phyloP scores from a whole-genome alignment of 2,329 filamentous ascomycete genomes.

The Penicillium carneum region DNA sequence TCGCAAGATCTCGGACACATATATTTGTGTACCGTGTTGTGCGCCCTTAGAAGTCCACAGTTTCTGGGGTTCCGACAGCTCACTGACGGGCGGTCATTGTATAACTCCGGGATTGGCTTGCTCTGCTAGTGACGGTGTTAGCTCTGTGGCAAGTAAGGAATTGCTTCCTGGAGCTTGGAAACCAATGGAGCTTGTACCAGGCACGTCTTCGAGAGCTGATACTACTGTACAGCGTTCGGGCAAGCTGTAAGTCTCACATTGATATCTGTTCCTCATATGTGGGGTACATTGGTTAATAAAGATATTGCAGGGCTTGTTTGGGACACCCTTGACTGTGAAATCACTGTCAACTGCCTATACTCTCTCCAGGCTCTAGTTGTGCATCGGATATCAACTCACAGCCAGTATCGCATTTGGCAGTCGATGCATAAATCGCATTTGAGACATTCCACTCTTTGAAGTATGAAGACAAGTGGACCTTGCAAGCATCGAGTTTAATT shows the following conservation, averaged over 20 bases:
- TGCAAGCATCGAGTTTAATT: neutral
- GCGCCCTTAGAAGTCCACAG: neutral
- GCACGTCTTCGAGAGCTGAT: neutral
- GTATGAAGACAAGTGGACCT: constrained; percentile 14
- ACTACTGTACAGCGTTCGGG: neutral
- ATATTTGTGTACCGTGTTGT: neutral
- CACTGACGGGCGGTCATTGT: neutral
- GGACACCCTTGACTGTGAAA: neutral
- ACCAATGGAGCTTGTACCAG: neutral
- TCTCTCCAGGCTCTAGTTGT: neutral
- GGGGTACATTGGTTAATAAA: neutral
- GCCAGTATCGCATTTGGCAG: neutral
- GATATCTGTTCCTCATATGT: neutral
- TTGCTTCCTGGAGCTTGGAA: neutral
- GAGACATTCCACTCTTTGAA: constrained; percentile 1
- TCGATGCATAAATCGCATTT: neutral
- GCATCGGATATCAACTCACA: neutral
- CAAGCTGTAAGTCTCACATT: constrained; percentile 13
- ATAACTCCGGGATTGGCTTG: constrained; percentile 1
- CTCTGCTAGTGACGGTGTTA: neutral
- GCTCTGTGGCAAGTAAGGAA: neutral
- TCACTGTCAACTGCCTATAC: neutral
- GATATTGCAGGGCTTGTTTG: constrained; percentile 10
- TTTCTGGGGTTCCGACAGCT: neutral
- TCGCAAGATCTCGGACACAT: neutral